Base-by-base conservation (phyloP, 2,329 filamentous ascomycete species). In the Aulographum hederae region DNA sequence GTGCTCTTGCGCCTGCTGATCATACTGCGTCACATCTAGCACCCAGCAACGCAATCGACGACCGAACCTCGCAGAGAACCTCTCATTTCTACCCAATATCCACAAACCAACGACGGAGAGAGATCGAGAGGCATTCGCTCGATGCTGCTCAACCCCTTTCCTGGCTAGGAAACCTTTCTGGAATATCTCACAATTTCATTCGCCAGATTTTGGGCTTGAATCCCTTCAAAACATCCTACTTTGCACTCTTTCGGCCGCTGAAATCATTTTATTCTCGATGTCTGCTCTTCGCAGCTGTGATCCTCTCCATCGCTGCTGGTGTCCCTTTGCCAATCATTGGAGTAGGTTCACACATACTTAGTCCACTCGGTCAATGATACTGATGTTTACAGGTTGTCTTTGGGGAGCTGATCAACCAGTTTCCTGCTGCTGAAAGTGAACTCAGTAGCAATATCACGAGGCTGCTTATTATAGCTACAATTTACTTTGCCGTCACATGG, bases 401-500 rank as follows among this genome's bases (percentile, higher is more conserved):
- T 28, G 58, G 58, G 21, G 51, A 58, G 32, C 57, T 65, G 33
- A 63, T 64, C 45, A 58, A 61, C 37, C 46, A 52, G 16, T 66
- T 66, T 33, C 63, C 61, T 21, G 63, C 61, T 1, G 39, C 48
- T 19, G 52, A 60, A 39, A 46, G 57, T 32, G 57, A 58, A 31
- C 45, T 65, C 2, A 44, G 43, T 12, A 41, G 41, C 3, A 43
- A 56, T n/a, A 44, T 65, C 3, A 45, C 41, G 5, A 51, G 62
- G 37, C 52, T 64, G 5, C 50, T 62, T 34, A 50, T 50, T 4
- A 51, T 60, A 32, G 60, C 60, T 4, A 51, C 54, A 21, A 54
- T 52, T 16, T 64, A 65, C 40, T 66, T 67, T 32, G 46, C 52
- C 4, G 50, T 63, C 4, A 65, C 62, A 3, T 61, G 58, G 45